Evolutionary conservation across 257 asterid species (phyloP).

Genomic region (Datura wrightii): DNA sequence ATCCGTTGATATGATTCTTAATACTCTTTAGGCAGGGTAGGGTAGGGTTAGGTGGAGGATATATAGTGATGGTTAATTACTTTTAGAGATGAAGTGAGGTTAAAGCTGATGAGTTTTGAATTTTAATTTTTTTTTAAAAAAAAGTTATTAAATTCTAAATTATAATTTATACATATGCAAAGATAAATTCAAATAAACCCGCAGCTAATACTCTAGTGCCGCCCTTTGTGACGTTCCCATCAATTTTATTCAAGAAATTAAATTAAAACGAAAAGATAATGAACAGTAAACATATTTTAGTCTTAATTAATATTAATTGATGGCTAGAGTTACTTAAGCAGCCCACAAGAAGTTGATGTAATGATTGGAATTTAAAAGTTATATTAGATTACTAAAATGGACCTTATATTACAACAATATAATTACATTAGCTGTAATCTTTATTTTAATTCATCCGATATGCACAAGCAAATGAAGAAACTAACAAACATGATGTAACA

Average conservation of each 20-base stretch:
- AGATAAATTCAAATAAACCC: no score
- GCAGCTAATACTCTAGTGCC: no score
- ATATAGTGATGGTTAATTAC: no score
- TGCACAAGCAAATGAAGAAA: not conserved
- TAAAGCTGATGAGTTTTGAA: no score
- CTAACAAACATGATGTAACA: slow-evolving; percentile 18
- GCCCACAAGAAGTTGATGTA: not conserved
- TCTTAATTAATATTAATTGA: not conserved
- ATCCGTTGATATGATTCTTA: not conserved
- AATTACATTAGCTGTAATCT: not conserved
- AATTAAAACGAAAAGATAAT: no score
- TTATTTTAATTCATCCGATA: not conserved
- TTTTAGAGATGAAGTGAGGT: no score
- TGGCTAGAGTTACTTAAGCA: not conserved
- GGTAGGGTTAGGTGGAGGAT: no score
- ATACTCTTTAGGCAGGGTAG: not conserved
- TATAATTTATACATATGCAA: no score
- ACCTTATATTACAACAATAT: not conserved
- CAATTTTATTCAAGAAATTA: no score
- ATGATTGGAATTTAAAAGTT: slow-evolving; percentile 5
- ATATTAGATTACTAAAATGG: not conserved
- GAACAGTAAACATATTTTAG: no score
- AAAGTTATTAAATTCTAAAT: no score
- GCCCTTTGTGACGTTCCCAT: not conserved
- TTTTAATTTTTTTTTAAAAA: no score